Evolutionary conservation across 2,329 filamentous ascomycete species (phyloP), one percentile per base, ranked within the genome.

Genomic region (Acephala macrosclerotiorum): DNA sequence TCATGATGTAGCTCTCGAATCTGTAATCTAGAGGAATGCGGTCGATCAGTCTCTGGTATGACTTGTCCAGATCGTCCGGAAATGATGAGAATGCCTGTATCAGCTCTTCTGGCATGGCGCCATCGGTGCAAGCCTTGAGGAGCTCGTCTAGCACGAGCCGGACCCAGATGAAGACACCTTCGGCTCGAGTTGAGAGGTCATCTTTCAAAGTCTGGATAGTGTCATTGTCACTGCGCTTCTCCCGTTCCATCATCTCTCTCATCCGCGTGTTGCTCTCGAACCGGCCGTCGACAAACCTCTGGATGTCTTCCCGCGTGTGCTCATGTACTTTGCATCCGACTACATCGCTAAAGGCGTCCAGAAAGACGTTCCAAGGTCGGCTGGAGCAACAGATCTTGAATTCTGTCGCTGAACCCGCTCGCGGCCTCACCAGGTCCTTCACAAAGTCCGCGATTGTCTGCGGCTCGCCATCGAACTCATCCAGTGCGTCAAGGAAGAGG

Each of bases 121-220:
- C 58, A 49, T 60, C 58, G 14, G 22, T 33, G 25, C 38, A 35
- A n/a, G 22, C 38, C 16, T 47, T 33, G 14, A 60, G n/a, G 6
- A 60, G n/a, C 20, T 60, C 58, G 16, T 60, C 40, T 14, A 60
- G 22, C n/a, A 60, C 58, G 16, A 60, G 38, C 26, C 33, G 20
- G 18, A 60, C n/a, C 58, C 58, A 60, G 6, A 60, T 14, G 16
- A 60, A 60, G 16, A 60, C 58, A 16, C 58, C 58, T 20, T 60
- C 40, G 22, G 58, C 42, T 60, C 42, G 22, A n/a, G 18, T 35
- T 56, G 36, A 40, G 36, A 40, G 36, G 36, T 16, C 36, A 40
- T 40, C 3, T 40, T 40, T 40, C 36, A 40, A 40, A 11, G 36
- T 40, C 36, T 40, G 36, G 36, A 40, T 40, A 40, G 36, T 40